A percentile compares a stretch with the other conserved stretches of the same genome.
These are phyloP conservation scores for Saccharomycopsis fodiens DNA, from an alignment of 805 yeast species.

Conservation along the genomic window DNA sequence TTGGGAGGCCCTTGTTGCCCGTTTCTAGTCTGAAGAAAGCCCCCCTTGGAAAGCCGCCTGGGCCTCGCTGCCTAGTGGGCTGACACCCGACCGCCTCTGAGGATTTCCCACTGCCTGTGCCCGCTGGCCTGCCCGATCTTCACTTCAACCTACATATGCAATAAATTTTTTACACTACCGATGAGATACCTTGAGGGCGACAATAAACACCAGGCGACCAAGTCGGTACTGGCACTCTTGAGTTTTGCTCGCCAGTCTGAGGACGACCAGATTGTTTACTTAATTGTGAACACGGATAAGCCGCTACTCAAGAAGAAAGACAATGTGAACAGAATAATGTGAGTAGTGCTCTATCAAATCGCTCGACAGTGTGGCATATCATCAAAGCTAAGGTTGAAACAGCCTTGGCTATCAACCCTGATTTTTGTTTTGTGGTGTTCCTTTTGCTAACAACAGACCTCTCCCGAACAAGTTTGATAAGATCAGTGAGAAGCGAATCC, in stretches of 20 bases:
- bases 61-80: too few species aligned
- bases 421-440: neutral
- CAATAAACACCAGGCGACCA: neutral
- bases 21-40: too few species aligned
- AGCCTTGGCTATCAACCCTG: neutral
- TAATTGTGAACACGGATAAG: slow-evolving; percentile 42
- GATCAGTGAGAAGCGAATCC: slow-evolving; percentile 41
- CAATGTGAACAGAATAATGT: slow-evolving; percentile 46
- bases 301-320: slow-evolving; percentile 40
- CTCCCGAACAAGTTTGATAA: slow-evolving; percentile 43
- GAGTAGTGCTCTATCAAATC: slow-evolving; percentile 1
- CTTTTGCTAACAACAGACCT: slow-evolving; percentile 29
- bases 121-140: too few species aligned
- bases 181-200: neutral
- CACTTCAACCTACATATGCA: too few species aligned
- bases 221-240: neutral
- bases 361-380: neutral
- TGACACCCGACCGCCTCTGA: too few species aligned
- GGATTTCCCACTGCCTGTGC: too few species aligned
- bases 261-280: slow-evolving; percentile 23
- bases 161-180: too few species aligned
- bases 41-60: too few species aligned
- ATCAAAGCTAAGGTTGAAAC: neutral
- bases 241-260: neutral
- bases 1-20: too few species aligned